phyloP scores from a whole-genome alignment of 2,329 filamentous ascomycete genomes.

The Fusarium annulatum region DNA sequence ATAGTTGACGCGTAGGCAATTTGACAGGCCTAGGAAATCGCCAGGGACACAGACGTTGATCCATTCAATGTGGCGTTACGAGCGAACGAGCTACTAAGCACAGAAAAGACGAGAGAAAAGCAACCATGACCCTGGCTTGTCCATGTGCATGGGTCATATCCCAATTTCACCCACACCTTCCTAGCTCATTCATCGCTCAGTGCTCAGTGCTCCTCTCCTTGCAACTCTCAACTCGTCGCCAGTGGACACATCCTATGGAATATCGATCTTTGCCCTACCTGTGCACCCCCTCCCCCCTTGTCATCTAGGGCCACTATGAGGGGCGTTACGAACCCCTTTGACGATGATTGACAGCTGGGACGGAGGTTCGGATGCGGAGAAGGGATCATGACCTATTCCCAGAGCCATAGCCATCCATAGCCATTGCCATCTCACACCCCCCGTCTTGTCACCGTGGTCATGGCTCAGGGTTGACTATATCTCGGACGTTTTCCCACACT shows the following conservation, averaged over 20 bases:
- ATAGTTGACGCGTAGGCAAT: neutral
- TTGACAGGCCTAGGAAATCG: neutral
- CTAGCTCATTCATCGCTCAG: neutral
- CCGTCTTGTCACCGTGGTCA: slow-evolving; percentile 18
- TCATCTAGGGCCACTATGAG: slow-evolving; percentile 28
- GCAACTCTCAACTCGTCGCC: neutral
- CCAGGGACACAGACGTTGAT: slow-evolving; percentile 35
- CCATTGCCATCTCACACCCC: slow-evolving; percentile 11
- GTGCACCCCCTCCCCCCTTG: slow-evolving; percentile 39
- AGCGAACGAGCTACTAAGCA: slow-evolving; percentile 34
- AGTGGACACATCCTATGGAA: slow-evolving; percentile 25
- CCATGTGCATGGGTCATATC: slow-evolving; percentile 36
- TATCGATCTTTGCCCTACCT: slow-evolving; percentile 34
- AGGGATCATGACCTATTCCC: slow-evolving; percentile 22
- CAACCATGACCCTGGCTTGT: neutral
- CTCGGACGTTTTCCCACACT: slow-evolving; percentile 29
- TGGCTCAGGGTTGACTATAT: slow-evolving; percentile 34
- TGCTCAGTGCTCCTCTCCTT: neutral
- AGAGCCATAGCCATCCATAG: slow-evolving; percentile 3
- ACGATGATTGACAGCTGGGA: slow-evolving; percentile 36
- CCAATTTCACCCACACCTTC: slow-evolving; percentile 20
- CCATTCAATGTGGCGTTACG: slow-evolving; percentile 40
- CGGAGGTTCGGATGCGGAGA: slow-evolving; percentile 39
- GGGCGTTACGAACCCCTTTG: slow-evolving; percentile 39
- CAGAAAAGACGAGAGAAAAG: neutral